Evolutionary conservation across 228 moss, liverwort and hornwort species (phyloP), one percentile per base, ranked within the genome.

Genomic region (Sphagnum fallax): DNA sequence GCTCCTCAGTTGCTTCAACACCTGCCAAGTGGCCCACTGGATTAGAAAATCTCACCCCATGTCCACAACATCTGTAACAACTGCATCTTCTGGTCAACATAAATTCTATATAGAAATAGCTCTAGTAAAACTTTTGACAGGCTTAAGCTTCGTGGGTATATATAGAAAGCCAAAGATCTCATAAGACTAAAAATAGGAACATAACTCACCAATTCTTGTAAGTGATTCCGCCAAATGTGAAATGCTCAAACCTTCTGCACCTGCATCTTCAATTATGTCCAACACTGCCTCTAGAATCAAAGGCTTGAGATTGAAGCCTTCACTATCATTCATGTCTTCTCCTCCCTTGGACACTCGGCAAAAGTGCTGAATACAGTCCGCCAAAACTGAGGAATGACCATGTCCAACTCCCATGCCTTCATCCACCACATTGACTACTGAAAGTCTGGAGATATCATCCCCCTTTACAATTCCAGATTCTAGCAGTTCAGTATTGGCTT

Each of bases 191-290:
- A 55, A 12, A 55, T 8, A 55, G 55, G 12, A 55, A 67, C 14
- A 67, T 12, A 8, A 53, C 51, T 52, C 67, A 87, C 87, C 83
- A 63, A 51, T 72, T 16, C 52, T 58, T 67, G 60, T 72, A 15
- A 87, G 72, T 53, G 62, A 63, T 62, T 16, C 80, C 14, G 72
- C 57, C 74, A 86, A 72, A 68, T 83, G 80, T 51, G 70, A 66
- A 69, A 86, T 61, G 63, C 68, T 77, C 71, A 98, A 76, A 61
- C 98, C 98, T 72, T 94, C 94, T 58, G 70, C 88, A 61, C 92
- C 92, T 63, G 86, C 82, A 77, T 86, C 75, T 75, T 76, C 78
- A 66, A 94, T 75, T 52, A 84, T 84, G 75, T 61, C 68, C 66
- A 84, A 82, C 61, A 76, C 78, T 76, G 72, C 73, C 70, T 67